Conservation (phyloP, 140 eudicot genomes). For the Artemisia princeps region DNA sequence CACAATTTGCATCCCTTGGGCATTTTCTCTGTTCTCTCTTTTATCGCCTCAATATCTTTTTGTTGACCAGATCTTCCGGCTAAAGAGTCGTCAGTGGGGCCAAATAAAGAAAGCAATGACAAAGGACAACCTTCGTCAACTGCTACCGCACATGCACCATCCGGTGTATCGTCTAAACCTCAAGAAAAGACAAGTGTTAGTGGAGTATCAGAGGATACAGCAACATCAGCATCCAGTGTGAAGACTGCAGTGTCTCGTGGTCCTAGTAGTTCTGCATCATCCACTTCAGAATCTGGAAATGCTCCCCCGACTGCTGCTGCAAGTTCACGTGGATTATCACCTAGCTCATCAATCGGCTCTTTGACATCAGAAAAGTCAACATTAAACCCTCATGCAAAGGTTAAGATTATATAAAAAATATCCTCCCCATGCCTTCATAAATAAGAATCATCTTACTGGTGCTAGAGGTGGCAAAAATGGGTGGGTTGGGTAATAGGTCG, state of each 20-base stretch:
- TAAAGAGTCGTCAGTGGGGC: slow-evolving; percentile 29
- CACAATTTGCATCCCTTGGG: neutral
- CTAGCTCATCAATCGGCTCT: slow-evolving; percentile 79
- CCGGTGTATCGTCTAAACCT: slow-evolving; percentile 34
- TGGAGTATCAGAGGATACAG: slow-evolving; percentile 29
- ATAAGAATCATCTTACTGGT: slow-evolving; percentile 15
- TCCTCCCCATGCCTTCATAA: neutral
- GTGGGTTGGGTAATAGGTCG: neutral
- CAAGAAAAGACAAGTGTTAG: slow-evolving; percentile 36
- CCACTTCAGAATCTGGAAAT: slow-evolving; percentile 69
- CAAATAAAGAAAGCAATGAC: slow-evolving; percentile 41
- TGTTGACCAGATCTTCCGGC: slow-evolving; percentile 20
- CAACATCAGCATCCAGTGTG: slow-evolving; percentile 29
- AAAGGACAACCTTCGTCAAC: slow-evolving; percentile 43
- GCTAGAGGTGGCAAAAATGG: neutral
- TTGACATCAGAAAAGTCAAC: slow-evolving; percentile 79
- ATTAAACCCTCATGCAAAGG: slow-evolving; percentile 94
- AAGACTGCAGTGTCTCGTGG: slow-evolving; percentile 37
- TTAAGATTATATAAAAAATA: slow-evolving; percentile 5
- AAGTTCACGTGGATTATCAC: slow-evolving; percentile 55
- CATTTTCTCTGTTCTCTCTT: slow-evolving; percentile 8
- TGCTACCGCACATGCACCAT: slow-evolving; percentile 53
- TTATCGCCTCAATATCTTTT: neutral
- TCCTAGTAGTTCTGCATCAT: slow-evolving; percentile 54
- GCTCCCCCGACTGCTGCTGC: slow-evolving; percentile 41